phyloP scores from a whole-genome alignment of 2,329 filamentous ascomycete genomes.

The Leptosphaerulina australis region DNA sequence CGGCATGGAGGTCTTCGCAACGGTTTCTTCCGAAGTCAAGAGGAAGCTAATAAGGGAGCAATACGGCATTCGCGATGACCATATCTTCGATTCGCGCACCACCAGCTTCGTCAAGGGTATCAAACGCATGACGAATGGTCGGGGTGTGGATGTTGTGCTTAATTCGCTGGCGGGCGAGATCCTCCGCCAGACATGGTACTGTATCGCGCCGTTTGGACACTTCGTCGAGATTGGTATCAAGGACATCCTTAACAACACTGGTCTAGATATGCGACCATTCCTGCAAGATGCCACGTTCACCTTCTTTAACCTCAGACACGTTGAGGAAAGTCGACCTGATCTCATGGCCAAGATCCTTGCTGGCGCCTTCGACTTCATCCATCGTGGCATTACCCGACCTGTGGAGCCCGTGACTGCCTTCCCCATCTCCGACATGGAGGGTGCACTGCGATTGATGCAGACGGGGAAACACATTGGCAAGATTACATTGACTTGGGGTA shows the following conservation, averaged over 20 bases:
- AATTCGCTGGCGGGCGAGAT: constrained; percentile 39
- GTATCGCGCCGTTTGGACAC: constrained; percentile 45
- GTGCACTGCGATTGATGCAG: no score
- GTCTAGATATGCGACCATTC: constrained; percentile 9
- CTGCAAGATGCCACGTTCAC: neutral
- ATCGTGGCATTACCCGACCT: neutral
- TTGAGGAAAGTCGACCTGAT: neutral
- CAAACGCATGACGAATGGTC: constrained; percentile 30
- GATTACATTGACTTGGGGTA: no score
- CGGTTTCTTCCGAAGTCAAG: constrained; percentile 27
- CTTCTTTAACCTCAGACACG: neutral
- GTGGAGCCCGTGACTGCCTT: neutral
- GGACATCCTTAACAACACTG: constrained; percentile 22
- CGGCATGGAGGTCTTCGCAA: constrained; percentile 29
- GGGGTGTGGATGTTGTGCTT: constrained; percentile 45
- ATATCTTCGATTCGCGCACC: constrained; percentile 42
- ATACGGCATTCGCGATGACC: constrained; percentile 27
- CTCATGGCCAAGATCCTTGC: neutral
- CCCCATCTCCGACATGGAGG: no score
- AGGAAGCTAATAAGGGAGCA: constrained; percentile 19
- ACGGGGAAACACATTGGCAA: no score
- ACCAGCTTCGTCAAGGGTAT: constrained; percentile 30
- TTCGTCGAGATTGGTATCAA: constrained; percentile 31
- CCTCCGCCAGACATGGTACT: constrained; percentile 51
- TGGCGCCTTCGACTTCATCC: neutral